Evolutionary conservation across 2,329 filamentous ascomycete species (phyloP).

Genomic region (Myrmaecium sp.): DNA sequence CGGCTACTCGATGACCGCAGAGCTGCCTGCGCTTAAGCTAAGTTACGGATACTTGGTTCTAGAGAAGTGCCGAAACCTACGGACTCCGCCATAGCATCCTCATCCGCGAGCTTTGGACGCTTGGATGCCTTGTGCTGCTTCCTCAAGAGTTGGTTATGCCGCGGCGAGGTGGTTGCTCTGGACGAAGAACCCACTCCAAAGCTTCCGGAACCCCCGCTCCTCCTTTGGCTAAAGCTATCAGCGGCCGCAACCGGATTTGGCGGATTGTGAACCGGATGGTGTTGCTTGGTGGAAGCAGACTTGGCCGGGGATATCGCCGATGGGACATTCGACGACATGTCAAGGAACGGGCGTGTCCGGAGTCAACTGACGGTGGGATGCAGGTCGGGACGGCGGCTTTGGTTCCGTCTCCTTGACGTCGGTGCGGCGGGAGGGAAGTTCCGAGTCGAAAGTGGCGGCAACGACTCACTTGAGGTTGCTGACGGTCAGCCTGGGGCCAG

Average conservation of each 20-base stretch:
- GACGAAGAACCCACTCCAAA: constrained; percentile 20
- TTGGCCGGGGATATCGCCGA: constrained; percentile 24
- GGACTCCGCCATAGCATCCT: constrained; percentile 74
- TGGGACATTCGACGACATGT: constrained; percentile 29
- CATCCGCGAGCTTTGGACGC: constrained; percentile 56
- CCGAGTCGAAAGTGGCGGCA: no score
- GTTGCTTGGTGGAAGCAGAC: constrained; percentile 19
- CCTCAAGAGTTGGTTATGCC: constrained; percentile 59
- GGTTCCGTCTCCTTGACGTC: no score
- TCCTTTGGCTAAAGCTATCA: constrained; percentile 26
- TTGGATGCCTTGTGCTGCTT: constrained; percentile 75
- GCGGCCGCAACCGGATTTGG: constrained; percentile 24
- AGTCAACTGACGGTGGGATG: no score
- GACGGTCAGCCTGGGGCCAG: no score
- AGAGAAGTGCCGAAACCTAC: constrained; percentile 31
- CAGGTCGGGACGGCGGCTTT: no score
- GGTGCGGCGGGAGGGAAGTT: no score
- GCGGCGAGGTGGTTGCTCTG: constrained; percentile 32
- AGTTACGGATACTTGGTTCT: background rate
- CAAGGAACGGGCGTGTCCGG: no score
- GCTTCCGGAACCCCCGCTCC: constrained; percentile 21
- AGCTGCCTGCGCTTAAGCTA: constrained; percentile 29
- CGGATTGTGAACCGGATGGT: constrained; percentile 27
- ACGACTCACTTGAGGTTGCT: no score
- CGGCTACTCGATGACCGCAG: constrained; percentile 51